These are phyloP conservation scores for Miamiensis avidus DNA, from an alignment of 169 alveolate genomes.

Conservation along the genomic window DNA sequence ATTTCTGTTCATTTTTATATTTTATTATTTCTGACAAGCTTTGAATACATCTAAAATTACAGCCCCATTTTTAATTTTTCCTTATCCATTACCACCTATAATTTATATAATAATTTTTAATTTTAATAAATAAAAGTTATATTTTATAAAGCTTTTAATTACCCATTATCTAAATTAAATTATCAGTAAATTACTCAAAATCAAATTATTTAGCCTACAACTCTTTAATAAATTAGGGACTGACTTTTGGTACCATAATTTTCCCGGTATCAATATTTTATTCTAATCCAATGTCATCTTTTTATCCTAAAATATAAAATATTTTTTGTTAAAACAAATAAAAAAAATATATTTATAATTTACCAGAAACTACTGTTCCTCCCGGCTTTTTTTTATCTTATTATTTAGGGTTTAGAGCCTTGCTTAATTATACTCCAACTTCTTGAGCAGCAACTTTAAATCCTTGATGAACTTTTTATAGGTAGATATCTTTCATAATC, in stretches of 20 bases:
- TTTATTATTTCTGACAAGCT: neutral
- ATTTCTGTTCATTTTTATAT: too few species aligned
- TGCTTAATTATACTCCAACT: neutral
- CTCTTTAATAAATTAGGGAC: neutral
- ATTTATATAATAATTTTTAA: too few species aligned
- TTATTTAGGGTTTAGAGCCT: neutral
- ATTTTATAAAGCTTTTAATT: too few species aligned
- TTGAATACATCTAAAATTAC: neutral
- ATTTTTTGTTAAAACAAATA: too few species aligned
- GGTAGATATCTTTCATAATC: neutral
- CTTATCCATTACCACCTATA: neutral
- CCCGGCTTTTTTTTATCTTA: neutral
- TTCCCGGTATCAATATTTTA: neutral
- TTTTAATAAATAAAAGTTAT: too few species aligned
- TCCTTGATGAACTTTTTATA: neutral
- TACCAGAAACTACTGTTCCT: neutral
- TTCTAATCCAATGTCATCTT: too few species aligned
- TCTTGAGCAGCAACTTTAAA: neutral
- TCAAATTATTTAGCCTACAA: neutral
- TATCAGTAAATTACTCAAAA: neutral
- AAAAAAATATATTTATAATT: too few species aligned
- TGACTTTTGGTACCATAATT: neutral
- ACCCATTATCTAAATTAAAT: neutral
- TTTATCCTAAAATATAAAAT: too few species aligned
- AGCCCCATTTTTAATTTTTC: neutral